Base-by-base conservation (phyloP, 352 stramenopile species). In the Saprolegnia diclina region DNA sequence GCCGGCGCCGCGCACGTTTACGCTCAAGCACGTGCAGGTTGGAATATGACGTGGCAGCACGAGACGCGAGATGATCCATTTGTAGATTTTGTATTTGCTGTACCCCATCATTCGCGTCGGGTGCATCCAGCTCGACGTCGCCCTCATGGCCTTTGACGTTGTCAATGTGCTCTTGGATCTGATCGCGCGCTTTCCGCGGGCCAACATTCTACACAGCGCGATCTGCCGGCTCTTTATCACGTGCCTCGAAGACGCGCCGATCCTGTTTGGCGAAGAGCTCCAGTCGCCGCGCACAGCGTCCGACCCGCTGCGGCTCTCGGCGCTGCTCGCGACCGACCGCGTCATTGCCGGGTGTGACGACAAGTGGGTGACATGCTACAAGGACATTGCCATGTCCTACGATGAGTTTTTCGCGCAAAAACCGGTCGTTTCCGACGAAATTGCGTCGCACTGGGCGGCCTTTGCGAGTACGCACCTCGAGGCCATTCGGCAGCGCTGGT, bases 231-330 rank as follows among this genome's bases (percentile, higher is more conserved):
- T 92, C 24, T 92, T 83, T 59, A 90, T 92, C 66, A 82, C 89
- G 35, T 82, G 76, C n/a, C 77, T 92, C 7, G 84, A 92, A 56
- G 84, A 92, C 61, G 87, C 82, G 24, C 84, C 84, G 0, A 89
- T 81, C 75, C 86, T 92, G 78, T 90, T 90, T 65, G 84, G 84
- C 64, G 87, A 89, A 44, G 84, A 92, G 35, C 72, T 92, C 21
- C 84, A 81, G 18, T 79, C 82, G 77, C 81, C 3, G 72, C 78
- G 9, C 83, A 79, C 59, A 79, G 87, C 40, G n/a, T 64, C 16
- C 37, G 44, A 62, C 73, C 76, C 14, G 79, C 83, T 29, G 74
- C 84, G 16, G 77, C 78, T 7, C 84, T 48, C 63, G 14, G 26
- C 54, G 18, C 42, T 69, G 10, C 18, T 10, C 11, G 35, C 24